Evolutionary conservation across 2,329 filamentous ascomycete genomes (phyloP), one percentile per base, ranked within the genome.

Genomic region (Neurospora crassa): DNA sequence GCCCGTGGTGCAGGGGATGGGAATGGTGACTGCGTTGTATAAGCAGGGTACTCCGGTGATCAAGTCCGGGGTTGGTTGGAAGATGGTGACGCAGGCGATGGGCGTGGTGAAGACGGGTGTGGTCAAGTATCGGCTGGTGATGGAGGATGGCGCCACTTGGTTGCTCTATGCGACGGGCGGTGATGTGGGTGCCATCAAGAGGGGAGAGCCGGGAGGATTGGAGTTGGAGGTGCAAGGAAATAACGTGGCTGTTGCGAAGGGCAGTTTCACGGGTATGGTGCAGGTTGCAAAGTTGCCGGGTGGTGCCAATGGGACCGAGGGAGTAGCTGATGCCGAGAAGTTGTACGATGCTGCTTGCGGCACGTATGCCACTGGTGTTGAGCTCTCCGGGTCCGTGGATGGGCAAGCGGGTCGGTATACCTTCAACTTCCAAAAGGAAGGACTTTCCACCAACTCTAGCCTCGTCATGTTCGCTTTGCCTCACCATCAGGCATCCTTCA

Each of bases 1-100:
- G 8, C 94, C 94, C 0, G 78, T 97, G 8, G 89, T 97, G 0
- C 95, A 98, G 78, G 96, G 96, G 12, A 96, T 96, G 89, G 91
- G 89, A 0, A 97, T 94, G 76, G 84, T 97, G 20, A 97, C 94
- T 5, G 94, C 86, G 0, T 80, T 91, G 20, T 98, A 94, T 80
- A 85, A 84, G 70, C 88, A 89, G 40, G 85, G 89, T 0, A 90
- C 88, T 8, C 95, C 95, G 0, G 78, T 90, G 4, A 85, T 98
- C 63, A 89, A 94, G 75, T 91, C 90, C 29, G 89, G 89, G 1
- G 87, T 96, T 1, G 91, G 90, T 72, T 96, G 95, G 83, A 85
- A 86, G 71, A 89, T 86, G 20, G 83, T 97, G 68, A 89, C 86
- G 43, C 85, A 84, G 43, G 80, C 86, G 1, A 81, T 82, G 11